Conservation (phyloP, 2,329 filamentous ascomycete species). For the Zymoseptoria passerinii region DNA sequence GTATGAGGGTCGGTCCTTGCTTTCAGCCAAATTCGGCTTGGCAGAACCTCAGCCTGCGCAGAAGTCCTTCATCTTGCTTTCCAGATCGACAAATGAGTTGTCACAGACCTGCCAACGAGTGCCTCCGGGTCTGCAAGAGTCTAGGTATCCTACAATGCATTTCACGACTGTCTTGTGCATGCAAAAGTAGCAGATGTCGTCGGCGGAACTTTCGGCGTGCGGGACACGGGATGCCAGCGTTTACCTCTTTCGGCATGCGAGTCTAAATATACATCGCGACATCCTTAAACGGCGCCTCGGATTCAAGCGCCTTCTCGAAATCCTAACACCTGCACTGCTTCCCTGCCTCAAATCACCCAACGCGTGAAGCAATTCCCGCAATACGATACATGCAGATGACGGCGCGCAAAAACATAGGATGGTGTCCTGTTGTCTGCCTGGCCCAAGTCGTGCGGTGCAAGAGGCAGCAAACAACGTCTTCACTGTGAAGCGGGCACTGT, state of each 20-base stretch:
- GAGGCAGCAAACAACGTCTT: background rate
- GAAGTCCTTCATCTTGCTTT: background rate
- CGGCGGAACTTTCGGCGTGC: background rate
- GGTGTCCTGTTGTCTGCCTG: background rate
- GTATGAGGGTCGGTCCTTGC: background rate
- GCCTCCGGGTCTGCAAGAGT: background rate
- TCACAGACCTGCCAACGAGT: background rate
- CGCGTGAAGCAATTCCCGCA: background rate
- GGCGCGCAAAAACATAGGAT: background rate
- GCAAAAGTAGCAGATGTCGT: background rate
- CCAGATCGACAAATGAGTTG: background rate
- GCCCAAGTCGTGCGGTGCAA: background rate
- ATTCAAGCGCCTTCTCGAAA: background rate
- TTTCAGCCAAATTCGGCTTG: background rate
- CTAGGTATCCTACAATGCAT: background rate
- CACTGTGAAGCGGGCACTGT: background rate
- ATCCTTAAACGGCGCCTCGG: background rate
- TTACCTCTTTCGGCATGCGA: background rate
- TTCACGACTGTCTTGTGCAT: background rate
- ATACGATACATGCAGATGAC: background rate
- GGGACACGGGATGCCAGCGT: background rate
- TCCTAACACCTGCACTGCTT: background rate
- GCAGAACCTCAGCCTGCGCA: background rate
- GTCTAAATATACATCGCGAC: background rate
- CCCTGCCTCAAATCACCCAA: background rate